Evolutionary conservation across 352 stramenopile genomes (phyloP).

Genomic region (Pythium coloratum): DNA sequence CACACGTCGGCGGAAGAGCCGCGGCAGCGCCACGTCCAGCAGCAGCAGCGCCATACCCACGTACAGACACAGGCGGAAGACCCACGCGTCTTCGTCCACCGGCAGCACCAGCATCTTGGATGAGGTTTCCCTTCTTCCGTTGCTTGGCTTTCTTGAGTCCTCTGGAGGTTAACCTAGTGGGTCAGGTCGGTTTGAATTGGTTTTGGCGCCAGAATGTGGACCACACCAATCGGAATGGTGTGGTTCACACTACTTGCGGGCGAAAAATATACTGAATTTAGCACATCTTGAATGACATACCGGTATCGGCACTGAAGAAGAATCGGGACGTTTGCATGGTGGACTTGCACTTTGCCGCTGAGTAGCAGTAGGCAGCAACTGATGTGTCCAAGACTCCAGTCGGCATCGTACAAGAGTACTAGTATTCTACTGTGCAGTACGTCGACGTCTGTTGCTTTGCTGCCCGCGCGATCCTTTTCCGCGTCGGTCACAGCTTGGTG

Average conservation of each 20-base stretch:
- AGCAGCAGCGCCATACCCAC: constrained; percentile 53
- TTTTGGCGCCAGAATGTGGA: constrained; percentile 21
- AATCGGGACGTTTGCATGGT: no score
- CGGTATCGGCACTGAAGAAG: no score
- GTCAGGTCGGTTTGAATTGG: neutral
- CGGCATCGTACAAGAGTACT: no score
- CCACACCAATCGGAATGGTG: constrained; percentile 6
- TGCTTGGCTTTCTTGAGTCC: no score
- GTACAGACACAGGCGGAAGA: constrained; percentile 57
- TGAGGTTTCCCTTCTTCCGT: neutral
- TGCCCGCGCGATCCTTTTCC: neutral
- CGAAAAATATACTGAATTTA: no score
- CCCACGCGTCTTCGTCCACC: constrained; percentile 49
- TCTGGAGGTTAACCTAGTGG: constrained; percentile 9
- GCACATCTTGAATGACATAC: no score
- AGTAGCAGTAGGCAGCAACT: no score
- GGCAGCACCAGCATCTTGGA: constrained; percentile 34
- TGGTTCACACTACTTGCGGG: neutral
- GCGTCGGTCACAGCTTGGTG: neutral
- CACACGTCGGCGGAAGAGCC: constrained; percentile 57
- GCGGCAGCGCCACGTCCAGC: constrained; percentile 49
- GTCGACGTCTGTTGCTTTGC: neutral
- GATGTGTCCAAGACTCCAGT: no score
- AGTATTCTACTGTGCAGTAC: no score
- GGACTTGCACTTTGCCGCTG: no score